Base-by-base conservation (phyloP, 352 stramenopile genomes). In the Phytophthora ramorum region DNA sequence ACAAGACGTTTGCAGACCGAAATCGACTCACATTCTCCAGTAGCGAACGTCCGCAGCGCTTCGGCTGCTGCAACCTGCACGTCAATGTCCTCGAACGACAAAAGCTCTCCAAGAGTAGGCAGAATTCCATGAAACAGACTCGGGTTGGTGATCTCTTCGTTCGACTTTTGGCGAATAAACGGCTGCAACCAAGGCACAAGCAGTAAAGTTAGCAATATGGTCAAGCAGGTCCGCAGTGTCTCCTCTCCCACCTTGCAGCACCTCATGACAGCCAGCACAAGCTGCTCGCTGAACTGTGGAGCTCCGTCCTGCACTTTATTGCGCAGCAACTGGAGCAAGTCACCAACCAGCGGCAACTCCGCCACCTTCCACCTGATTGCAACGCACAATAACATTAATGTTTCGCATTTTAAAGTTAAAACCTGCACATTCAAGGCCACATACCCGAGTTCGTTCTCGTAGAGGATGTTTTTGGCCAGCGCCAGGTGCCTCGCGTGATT, bases 401-500 rank as follows among this genome's bases (percentile, higher is more conserved):
- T 30, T 8, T 14, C 8, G 9, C 41, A 6, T 8, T 47, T 47
- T 47, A 8, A 4, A 6, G 2, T 0, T 0, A 47, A 22, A 19
- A 13, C 13, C 16, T 19, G n/a, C 19, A 26, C 0, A 28, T 26
- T 28, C 17, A 19, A 45, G 7, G 5, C n/a, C 28, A 49, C 22
- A 37, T 55, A 93, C 87, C 87, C 87, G 1, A 65, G 51, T 53
- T 90, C 83, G 57, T 91, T 90, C 38, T 84, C 80, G 54, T 87
- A 90, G 24, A 93, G 66, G n/a, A 92, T 75, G 34, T 91, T 86
- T 71, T 93, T 90, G 30, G 84, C 79, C 22, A 94, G 74, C 19
- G 87, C 87, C 46, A 93, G 71, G 34, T 95, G 83, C 28, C 85
- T 74, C 44, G 79, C 78, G 58, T 92, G 81, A 20, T 88, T 79